Conservation (phyloP, 2,329 filamentous ascomycete species). For the Camillea tinctor region DNA sequence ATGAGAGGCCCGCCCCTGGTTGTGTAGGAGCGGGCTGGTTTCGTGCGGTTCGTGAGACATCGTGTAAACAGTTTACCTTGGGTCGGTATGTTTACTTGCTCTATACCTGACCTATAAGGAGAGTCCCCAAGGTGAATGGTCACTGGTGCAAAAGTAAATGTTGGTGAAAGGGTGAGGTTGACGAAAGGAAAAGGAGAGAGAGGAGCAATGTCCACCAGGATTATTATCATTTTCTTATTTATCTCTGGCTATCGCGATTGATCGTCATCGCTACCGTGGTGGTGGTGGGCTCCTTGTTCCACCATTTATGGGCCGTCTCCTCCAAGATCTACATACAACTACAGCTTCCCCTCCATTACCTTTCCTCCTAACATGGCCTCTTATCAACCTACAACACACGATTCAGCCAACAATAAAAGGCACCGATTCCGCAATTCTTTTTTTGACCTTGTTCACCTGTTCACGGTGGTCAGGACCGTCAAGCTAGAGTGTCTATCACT, state of each 20-base stretch:
- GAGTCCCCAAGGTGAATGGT: background rate
- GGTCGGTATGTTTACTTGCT: too few species aligned
- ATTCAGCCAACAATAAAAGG: background rate
- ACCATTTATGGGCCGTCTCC: background rate
- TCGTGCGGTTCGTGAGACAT: background rate
- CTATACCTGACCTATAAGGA: background rate
- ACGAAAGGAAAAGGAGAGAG: too few species aligned
- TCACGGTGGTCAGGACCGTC: background rate
- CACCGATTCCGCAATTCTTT: background rate
- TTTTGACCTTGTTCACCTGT: background rate
- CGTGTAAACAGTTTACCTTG: background rate
- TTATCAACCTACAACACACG: background rate
- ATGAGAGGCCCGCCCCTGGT: background rate
- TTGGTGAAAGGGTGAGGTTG: background rate
- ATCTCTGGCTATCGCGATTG: background rate
- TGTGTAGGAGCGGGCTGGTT: background rate
- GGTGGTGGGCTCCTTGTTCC: background rate
- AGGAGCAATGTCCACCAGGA: background rate
- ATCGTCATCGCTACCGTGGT: background rate
- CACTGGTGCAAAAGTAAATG: background rate
- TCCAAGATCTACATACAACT: background rate
- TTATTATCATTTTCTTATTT: too few species aligned
- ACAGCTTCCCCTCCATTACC: too few species aligned
- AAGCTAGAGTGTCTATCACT: background rate
- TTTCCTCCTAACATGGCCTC: too few species aligned